Base-by-base conservation (phyloP, 805 yeast species). In the Candida takata region DNA sequence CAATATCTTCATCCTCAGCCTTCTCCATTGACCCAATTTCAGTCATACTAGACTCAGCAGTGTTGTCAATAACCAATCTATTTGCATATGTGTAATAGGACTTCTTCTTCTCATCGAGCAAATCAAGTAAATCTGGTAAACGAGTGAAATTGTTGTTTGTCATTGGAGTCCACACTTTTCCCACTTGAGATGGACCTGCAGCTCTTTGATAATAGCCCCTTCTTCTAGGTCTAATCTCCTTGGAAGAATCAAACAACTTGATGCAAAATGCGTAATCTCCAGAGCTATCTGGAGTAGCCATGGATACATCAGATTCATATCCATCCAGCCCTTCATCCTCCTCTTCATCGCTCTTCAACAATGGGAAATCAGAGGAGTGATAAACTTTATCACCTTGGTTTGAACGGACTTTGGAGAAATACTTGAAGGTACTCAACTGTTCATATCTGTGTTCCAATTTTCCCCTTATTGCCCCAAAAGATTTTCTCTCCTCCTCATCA, bases 381-480 rank as follows among this genome's bases (percentile, higher is more conserved):
- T 38, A 37, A 4, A 33, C 23, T 18, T 38, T 35, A 6, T 36
- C 40, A 5, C 37, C 39, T 14, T 39, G 41, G 15, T 34, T 38
- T 14, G 37, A 24, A 16, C 54, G 50, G 11, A 51, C 48, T 33
- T 52, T 47, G 23, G 51, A 48, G 43, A 60, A 61, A 34, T 52
- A 65, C 43, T 56, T 31, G 42, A 52, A 67, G 1, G 78, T 72
- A 16, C 77, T 68, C 6, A 74, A 47, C 38, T 68, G 71, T n/a
- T 57, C 58, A 41, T 67, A 70, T 37, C 61, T 56, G 26, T 60
- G 57, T 36, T 78, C 77, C 20, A 86, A 47, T 47, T 80, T 82
- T 16, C 54, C 52, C 44, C 81, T 60, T 7, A 87, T 75, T 1
- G 56, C 49, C 6, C 79, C 81, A 50, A 72, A 77, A 17, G 84